Evolutionary conservation across 305 asterid species (phyloP), one percentile per base, ranked within the genome.

Genomic region (Andrographis paniculata): DNA sequence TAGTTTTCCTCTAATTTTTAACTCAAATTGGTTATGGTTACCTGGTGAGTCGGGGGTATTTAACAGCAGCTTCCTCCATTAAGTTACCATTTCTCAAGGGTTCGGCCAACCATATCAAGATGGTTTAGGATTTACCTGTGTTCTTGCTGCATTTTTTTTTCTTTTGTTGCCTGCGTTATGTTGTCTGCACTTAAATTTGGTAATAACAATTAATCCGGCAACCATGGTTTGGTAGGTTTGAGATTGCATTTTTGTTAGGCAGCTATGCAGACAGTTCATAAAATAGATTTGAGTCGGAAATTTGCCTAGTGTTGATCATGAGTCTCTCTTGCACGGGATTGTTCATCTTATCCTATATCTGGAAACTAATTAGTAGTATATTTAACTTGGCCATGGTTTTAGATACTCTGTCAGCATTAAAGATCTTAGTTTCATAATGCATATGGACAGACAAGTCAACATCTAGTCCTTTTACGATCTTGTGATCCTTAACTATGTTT

Each of bases 11-110:
- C 39, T 47, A 47, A 42, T 48, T 52, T 35, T 50, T 30, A 14
- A 46, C 52, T 46, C 30, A 2, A 12, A 15, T 54, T 44, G 59
- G 55, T 38, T 23, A 17, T 45, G 52, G 50, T 65, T 48, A 24
- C 62, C 60, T 66, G 64, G 64, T 62, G 58, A 37, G 52, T 55
- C 45, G 56, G 45, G 59, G 64, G 50, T 43, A 51, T 55, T 48
- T 62, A 56, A 55, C 50, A 20, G 24, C 67, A 24, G 35, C 60
- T 57, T 51, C 62, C 58, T 38, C 38, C 38, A 6, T 35, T 21
- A 47, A 30, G 50, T 55, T 53, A 39, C 43, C 38, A 45, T 48
- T 41, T 53, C 36, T 55, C 10, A 48, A 61, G 42, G 42, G 45
- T 36, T 59, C 50, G 27, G 48, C 53, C 61, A 53, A 58, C 49